Percentiles rank a stretch among this genome's conserved stretches.
These are phyloP conservation scores for Solanum chaucha DNA, from an alignment of 257 asterid genomes.

Conservation along the genomic window DNA sequence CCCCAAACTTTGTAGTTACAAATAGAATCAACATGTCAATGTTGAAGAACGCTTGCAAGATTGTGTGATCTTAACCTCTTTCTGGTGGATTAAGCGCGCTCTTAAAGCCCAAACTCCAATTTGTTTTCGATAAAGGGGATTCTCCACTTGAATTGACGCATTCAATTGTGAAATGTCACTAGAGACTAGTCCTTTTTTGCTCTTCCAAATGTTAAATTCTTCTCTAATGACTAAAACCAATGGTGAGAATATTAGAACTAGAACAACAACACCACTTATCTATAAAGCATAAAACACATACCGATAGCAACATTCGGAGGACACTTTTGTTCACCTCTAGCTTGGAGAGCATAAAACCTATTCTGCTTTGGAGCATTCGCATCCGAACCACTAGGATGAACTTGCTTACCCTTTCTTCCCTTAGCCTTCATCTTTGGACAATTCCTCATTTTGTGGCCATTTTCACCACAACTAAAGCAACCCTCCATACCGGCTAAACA, in stretches of 20 bases:
- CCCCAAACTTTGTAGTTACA: constrained; percentile 20
- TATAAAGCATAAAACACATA: no score
- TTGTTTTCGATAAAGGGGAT: not conserved
- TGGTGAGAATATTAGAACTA: constrained; percentile 12
- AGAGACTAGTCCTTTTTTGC: not conserved
- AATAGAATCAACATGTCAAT: constrained; percentile 40
- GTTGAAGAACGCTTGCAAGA: constrained; percentile 42
- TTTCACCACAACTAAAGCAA: no score
- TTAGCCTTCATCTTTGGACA: no score
- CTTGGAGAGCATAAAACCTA: no score
- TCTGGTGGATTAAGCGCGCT: constrained; percentile 23
- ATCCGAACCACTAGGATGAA: no score
- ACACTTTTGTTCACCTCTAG: no score
- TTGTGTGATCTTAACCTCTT: constrained; percentile 39
- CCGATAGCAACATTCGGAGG: no score
- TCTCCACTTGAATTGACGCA: not conserved
- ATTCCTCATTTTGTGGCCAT: no score
- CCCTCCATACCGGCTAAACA: no score
- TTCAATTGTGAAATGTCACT: not conserved
- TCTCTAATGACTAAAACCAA: constrained; percentile 20
- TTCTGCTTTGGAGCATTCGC: no score
- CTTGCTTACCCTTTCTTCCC: no score
- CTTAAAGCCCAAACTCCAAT: constrained; percentile 1
- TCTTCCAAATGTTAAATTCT: constrained; percentile 11
- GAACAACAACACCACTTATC: constrained; percentile 3